Percentiles rank a stretch among this genome's conserved stretches.
phyloP scores from a whole-genome alignment of 495 filamentous ascomycete species.

The Xylaria telfairii region DNA sequence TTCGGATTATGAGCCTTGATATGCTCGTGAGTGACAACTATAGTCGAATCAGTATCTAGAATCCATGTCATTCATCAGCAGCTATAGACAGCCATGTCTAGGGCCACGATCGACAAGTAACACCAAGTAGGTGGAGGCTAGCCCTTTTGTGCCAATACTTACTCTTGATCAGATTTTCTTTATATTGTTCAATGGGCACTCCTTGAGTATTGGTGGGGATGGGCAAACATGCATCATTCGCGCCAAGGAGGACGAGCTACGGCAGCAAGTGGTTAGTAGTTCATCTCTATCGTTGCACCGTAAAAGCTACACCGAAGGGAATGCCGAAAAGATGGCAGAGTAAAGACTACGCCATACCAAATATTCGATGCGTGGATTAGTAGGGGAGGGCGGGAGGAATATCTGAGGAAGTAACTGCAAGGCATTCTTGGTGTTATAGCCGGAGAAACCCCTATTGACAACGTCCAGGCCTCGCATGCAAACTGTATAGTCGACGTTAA shows the following conservation, averaged over 20 bases:
- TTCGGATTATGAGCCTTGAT: conserved; percentile 72
- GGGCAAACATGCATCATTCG: conserved; percentile 80
- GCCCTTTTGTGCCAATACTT: background rate
- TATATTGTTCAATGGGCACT: conserved; percentile 75
- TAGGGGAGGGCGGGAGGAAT: conserved; percentile 51
- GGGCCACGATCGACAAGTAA: background rate
- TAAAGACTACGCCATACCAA: conserved; percentile 58
- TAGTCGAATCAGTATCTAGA: conserved; percentile 23
- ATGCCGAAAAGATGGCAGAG: background rate
- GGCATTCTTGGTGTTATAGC: conserved; percentile 56
- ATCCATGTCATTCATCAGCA: background rate
- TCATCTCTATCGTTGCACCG: background rate
- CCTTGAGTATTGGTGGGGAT: conserved; percentile 65
- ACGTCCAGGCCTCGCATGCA: conserved; percentile 53
- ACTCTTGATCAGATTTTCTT: conserved; percentile 64
- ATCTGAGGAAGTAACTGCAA: conserved; percentile 49
- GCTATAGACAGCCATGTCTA: background rate
- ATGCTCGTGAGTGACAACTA: conserved; percentile 71
- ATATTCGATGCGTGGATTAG: conserved; percentile 62
- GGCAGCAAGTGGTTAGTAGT: conserved; percentile 28
- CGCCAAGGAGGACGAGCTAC: conserved; percentile 82
- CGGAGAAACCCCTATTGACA: conserved; percentile 57
- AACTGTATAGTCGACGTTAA: conserved; percentile 41
- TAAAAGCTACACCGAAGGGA: background rate
- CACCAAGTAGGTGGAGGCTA: no score